Evolutionary conservation across 108 stramenopile species (phyloP), one percentile per base, ranked within the genome.

Genomic region (Pseudonitzschia multiseries): DNA sequence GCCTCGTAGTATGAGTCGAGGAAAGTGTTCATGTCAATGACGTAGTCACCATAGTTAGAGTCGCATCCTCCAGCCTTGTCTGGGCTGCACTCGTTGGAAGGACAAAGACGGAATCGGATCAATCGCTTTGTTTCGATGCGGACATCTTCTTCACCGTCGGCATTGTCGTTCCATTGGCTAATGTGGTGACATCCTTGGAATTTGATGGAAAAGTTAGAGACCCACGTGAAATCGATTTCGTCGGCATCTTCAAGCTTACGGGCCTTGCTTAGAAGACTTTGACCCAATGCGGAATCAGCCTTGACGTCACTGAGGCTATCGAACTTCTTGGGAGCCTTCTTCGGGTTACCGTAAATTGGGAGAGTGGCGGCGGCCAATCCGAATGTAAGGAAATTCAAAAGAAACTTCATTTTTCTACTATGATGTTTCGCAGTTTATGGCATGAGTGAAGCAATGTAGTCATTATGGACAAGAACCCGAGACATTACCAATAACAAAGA

Each of bases 111-210:
- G 83, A 94, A 94, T 6, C 90, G 87, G 28, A 88, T 84, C 56
- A 94, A 77, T 20, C 89, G 83, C 76, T 90, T 87, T 20, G 87
- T 92, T 36, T 81, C 65, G 69, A 94, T 81, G 32, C 84, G 83
- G 22, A 91, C 86, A 50, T 88, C 86, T 8, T 90, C 77, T 46
- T 86, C 74, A 28, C 73, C 88, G 56, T 87, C 76, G 27, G 80
- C 88, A 27, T 87, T 78, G 41, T 83, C 84, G 68, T 68, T 85
- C 93, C 93, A 94, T 44, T 88, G 87, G 27, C 69, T 70, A 22
- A 90, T 80, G 79, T 90, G 89, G 72, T 92, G 87, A 72, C 93
- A 94, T 60, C 93, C 93, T 67, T 92, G 93, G 82, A 90, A 94
- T 77, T 93, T 93, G 83, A 93, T 75, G 66, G 88, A 87, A 80